Evolutionary conservation across 805 yeast genomes (phyloP).

Genomic region (Wickerhamomyces alni): DNA sequence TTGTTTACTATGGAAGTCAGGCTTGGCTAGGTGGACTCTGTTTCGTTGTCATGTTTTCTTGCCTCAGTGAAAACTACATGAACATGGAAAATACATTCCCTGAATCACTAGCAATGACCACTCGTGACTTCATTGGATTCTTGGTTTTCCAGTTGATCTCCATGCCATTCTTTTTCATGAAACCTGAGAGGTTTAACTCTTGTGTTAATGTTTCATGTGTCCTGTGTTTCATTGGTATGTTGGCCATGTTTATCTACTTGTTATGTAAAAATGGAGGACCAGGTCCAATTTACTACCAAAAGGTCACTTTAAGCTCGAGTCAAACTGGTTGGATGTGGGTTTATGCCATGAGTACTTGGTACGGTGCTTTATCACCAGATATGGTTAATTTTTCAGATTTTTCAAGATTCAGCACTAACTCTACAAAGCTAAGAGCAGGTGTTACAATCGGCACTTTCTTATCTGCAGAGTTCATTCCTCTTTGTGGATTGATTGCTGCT

Average conservation of each 20-base stretch:
- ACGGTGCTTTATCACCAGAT: slow-evolving; percentile 33
- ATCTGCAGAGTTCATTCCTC: slow-evolving; percentile 32
- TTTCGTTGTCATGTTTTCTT: slow-evolving; percentile 30
- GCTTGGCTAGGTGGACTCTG: slow-evolving; percentile 39
- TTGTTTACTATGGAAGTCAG: slow-evolving; percentile 38
- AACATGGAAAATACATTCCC: slow-evolving; percentile 33
- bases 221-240: slow-evolving; percentile 32
- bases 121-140: slow-evolving; percentile 37
- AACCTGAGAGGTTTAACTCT: slow-evolving; percentile 37
- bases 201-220: slow-evolving; percentile 31
- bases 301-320: slow-evolving; percentile 20
- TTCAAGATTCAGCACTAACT: slow-evolving; percentile 30
- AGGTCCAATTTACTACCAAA: slow-evolving; percentile 26
- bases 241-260: slow-evolving; percentile 32
- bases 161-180: slow-evolving; percentile 33
- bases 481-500: slow-evolving; percentile 34
- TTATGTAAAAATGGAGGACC: slow-evolving; percentile 29
- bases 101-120: slow-evolving; percentile 31
- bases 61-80: slow-evolving; percentile 29
- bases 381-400: slow-evolving; percentile 36
- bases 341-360: slow-evolving; percentile 34
- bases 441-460: slow-evolving; percentile 27
- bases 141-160: slow-evolving; percentile 38
- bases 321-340: slow-evolving; percentile 35
- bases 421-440: slow-evolving; percentile 24